These are phyloP conservation scores for Hirsutella thompsonii DNA, from an alignment of 2,329 filamentous ascomycete species.

Conservation along the genomic window DNA sequence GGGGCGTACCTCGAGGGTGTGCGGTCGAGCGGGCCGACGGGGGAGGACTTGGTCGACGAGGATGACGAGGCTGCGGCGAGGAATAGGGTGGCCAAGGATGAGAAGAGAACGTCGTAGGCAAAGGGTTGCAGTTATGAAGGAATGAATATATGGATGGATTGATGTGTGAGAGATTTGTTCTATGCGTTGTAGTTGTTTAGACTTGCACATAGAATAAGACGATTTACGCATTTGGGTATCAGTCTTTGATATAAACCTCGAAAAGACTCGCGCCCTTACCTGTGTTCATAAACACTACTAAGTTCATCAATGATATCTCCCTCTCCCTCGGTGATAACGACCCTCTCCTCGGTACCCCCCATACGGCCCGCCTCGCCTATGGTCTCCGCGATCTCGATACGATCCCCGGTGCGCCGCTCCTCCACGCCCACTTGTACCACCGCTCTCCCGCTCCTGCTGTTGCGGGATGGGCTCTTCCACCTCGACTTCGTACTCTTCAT, in stretches of 20 bases:
- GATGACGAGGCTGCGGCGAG: slow-evolving; percentile 3
- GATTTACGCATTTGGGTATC: too few species aligned
- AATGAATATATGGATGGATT: too few species aligned
- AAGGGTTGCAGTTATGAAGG: too few species aligned
- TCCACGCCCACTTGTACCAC: slow-evolving; percentile 7
- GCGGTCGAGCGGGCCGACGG: slow-evolving; percentile 21
- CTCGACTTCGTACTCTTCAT: slow-evolving; percentile 65
- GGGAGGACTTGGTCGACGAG: slow-evolving; percentile 17
- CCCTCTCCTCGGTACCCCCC: slow-evolving; percentile 20
- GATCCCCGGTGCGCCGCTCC: slow-evolving; percentile 17
- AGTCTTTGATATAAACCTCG: too few species aligned
- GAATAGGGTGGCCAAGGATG: slow-evolving; percentile 4
- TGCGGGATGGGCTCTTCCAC: slow-evolving; percentile 49
- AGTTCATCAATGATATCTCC: slow-evolving; percentile 15
- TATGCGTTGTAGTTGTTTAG: neutral
- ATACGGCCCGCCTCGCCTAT: slow-evolving; percentile 19
- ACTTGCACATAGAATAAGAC: too few species aligned
- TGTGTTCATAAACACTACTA: too few species aligned
- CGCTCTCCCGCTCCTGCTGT: slow-evolving; percentile 9
- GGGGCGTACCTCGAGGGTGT: slow-evolving; percentile 18
- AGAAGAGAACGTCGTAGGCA: too few species aligned
- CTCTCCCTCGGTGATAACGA: slow-evolving; percentile 18
- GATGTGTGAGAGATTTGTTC: too few species aligned
- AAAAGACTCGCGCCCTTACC: too few species aligned
- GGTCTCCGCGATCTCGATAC: slow-evolving; percentile 7